Base-by-base conservation (phyloP, 2,329 filamentous ascomycete genomes). In the Talaromyces sp. region DNA sequence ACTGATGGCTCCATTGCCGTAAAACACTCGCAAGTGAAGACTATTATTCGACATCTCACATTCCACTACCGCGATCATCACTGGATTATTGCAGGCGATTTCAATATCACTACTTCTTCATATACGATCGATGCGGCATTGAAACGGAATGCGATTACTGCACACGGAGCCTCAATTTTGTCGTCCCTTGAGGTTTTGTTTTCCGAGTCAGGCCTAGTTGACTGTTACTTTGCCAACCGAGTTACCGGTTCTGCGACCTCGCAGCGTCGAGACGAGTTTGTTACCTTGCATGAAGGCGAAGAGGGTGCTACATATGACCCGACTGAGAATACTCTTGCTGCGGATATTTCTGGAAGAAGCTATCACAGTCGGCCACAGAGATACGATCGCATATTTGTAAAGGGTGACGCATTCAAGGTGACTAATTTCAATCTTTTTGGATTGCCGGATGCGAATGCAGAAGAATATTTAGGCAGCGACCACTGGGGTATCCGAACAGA, bases 251-350 rank as follows among this genome's bases (percentile, higher is more conserved):
- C 32, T 19, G 13, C 19, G 15, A 22, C 36, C 8, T 49, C 22
- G 22, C 62, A 68, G 15, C 64, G 64, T 25, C 57, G 66, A 36
- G 58, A 62, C 17, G 59, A 62, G 8, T 55, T 66, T 6, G 67
- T 71, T 11, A 75, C 80, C 17, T 63, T 78, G 0, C 81, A 80
- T 32, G 81, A 85, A 58, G 87, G 86, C 1, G 86, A 89, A 69
- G 79, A 85, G 63, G 87, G 86, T 1, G 84, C 85, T 3, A 90
- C 87, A 0, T 89, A 87, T 68, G 82, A 89, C 66, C 86, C 86
- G 0, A 73, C 73, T 1, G 73, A 73, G 6, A 90, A 90, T 66
- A 70, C 72, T 0, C 75, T 88, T 13, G 86, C 87, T 3, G 79
- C 81, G 1, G 75, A 78, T 11, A 80, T 80, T 3, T 80, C 82